Conservation (phyloP, 2,329 filamentous ascomycete genomes). For the Mycosphaerelloides madeirae region DNA sequence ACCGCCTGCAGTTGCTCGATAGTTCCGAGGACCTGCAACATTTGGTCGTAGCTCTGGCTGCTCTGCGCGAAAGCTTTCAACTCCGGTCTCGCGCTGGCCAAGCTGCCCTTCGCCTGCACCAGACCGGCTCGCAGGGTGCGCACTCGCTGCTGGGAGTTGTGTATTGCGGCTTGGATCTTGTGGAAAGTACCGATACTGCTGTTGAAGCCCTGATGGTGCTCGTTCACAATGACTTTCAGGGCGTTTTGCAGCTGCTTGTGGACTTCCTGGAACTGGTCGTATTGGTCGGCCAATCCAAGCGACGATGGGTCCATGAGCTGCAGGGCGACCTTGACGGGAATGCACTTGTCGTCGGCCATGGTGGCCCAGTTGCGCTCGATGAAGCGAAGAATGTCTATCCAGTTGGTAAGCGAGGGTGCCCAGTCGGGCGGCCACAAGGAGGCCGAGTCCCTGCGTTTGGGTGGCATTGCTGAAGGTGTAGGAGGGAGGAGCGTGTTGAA, state of each 20-base stretch:
- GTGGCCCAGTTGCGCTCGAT: slow-evolving; percentile 88
- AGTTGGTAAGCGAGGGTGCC: slow-evolving; percentile 6
- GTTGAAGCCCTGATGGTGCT: slow-evolving; percentile 98
- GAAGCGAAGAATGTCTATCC: slow-evolving; percentile 63
- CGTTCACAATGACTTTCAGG: slow-evolving; percentile 91
- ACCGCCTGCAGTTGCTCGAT: slow-evolving; percentile 79
- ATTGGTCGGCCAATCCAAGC: slow-evolving; percentile 83
- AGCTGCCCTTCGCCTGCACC: slow-evolving; percentile 69
- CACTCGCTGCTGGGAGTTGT: slow-evolving; percentile 79
- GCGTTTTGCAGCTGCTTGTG: slow-evolving; percentile 88
- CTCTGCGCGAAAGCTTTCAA: slow-evolving; percentile 82
- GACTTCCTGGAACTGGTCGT: slow-evolving; percentile 75
- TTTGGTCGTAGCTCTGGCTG: slow-evolving; percentile 84
- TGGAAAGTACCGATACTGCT: slow-evolving; percentile 98
- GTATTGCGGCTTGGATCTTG: slow-evolving; percentile 93
- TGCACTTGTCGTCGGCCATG: slow-evolving; percentile 82
- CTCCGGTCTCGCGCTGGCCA: slow-evolving; percentile 83
- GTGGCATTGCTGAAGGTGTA: neutral
- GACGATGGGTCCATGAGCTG: slow-evolving; percentile 93
- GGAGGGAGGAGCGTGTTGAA: no score
- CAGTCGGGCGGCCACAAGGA: no score
- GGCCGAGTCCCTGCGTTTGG: neutral
- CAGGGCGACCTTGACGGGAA: slow-evolving; percentile 90
- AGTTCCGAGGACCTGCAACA: slow-evolving; percentile 70
- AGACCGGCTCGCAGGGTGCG: slow-evolving; percentile 79